Evolutionary conservation across 768 basidiomycete species (phyloP).

Genomic region (Cubamyces lactineus): DNA sequence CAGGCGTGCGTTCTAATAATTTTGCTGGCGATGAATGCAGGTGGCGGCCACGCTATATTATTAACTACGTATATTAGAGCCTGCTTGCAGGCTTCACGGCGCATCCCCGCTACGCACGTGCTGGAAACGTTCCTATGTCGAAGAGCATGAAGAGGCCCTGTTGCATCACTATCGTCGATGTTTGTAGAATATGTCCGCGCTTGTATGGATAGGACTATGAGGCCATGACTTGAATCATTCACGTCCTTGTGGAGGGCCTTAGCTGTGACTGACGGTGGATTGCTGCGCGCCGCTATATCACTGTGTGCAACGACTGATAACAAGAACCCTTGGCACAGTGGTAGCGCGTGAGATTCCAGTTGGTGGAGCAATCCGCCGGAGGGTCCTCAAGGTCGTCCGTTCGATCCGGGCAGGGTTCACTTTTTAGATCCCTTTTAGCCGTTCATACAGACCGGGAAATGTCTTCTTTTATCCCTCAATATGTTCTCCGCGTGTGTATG

Average conservation of each 20-base stretch:
- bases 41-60: neutral
- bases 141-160: too few relatives aligned
- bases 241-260: too few relatives aligned
- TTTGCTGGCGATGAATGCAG: neutral
- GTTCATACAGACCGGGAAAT: neutral
- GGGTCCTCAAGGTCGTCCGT: constrained; percentile 25
- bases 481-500: neutral
- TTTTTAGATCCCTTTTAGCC: neutral
- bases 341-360: constrained; percentile 24
- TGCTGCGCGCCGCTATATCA: neutral
- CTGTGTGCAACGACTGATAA: neutral
- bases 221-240: too few relatives aligned
- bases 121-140: too few relatives aligned
- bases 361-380: neutral
- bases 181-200: too few relatives aligned
- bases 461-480: neutral
- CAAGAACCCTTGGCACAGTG: constrained; percentile 28
- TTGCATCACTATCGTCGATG: too few relatives aligned
- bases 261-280: too few relatives aligned
- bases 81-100: too few relatives aligned
- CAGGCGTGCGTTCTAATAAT: neutral
- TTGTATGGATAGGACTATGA: too few relatives aligned
- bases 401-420: constrained; percentile 26
- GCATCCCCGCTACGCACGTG: too few relatives aligned
- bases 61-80: neutral